A percentile compares a stretch with the other conserved stretches of the same genome.
Conservation (phyloP, 2,329 filamentous ascomycete species). For the Purpureocillium lavendulum region DNA sequence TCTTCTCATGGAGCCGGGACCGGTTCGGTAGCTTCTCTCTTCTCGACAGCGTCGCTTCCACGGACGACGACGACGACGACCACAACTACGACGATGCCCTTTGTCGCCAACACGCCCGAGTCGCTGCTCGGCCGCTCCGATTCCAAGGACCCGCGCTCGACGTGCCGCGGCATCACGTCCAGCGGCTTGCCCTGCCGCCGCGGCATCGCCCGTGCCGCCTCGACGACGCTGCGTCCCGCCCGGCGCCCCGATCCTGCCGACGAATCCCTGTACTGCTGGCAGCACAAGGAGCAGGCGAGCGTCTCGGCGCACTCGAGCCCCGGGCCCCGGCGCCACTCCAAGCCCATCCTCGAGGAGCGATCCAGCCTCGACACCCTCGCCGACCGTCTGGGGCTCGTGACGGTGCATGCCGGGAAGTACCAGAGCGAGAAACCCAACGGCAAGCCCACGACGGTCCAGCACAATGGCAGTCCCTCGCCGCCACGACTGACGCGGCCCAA, state of each 20-base stretch:
- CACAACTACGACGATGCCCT: too few relatives aligned
- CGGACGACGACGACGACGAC: too few relatives aligned
- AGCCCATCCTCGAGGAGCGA: constrained; percentile 53
- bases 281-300: constrained; percentile 81
- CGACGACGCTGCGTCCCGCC: constrained; percentile 15
- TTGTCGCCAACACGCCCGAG: constrained; percentile 61
- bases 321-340: constrained; percentile 30
- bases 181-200: constrained; percentile 78
- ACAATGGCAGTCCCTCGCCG: too few relatives aligned
- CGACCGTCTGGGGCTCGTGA: constrained; percentile 67
- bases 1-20: not conserved
- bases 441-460: constrained; percentile 12
- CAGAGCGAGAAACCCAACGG: not conserved
- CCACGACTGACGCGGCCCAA: constrained; percentile 13
- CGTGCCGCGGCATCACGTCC: constrained; percentile 80
- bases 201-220: constrained; percentile 38
- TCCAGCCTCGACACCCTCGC: constrained; percentile 83
- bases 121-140: constrained; percentile 69
- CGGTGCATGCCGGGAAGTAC: constrained; percentile 38
- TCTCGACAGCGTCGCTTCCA: too few relatives aligned
- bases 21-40: not conserved
- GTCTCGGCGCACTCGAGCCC: constrained; percentile 36
- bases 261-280: constrained; percentile 78
- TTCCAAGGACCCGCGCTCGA: constrained; percentile 74
- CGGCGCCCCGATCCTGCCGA: constrained; percentile 39